Evolutionary conservation across 768 basidiomycete species (phyloP).

Genomic region (Termitomyces sp.): DNA sequence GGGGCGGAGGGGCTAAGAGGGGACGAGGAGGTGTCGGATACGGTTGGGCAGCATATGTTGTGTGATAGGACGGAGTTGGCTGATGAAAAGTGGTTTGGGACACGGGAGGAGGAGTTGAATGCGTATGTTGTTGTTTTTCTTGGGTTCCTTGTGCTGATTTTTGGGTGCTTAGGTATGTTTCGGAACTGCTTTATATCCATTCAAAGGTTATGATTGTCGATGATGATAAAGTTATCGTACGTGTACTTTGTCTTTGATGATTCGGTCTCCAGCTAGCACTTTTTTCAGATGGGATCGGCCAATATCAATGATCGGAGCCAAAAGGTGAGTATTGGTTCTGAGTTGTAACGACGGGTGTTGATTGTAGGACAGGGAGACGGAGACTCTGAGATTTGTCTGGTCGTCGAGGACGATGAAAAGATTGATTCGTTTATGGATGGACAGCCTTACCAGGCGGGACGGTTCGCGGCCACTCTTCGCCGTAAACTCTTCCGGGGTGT

Average conservation of each 20-base stretch:
- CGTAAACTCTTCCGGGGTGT: conserved; percentile 78
- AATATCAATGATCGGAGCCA: conserved; percentile 89
- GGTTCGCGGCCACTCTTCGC: conserved; percentile 81
- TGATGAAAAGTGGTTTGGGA: conserved; percentile 86
- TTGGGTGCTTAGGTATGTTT: conserved; percentile 53
- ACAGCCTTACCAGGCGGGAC: conserved; percentile 58
- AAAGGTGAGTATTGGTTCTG: conserved; percentile 34
- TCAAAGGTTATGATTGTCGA: conserved; percentile 94
- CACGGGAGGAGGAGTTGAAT: conserved; percentile 74
- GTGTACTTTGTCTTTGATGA: conserved; percentile 19
- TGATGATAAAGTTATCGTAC: conserved; percentile 80
- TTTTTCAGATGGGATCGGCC: conserved; percentile 78
- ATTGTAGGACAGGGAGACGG: conserved; percentile 62
- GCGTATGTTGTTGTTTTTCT: conserved; percentile 38
- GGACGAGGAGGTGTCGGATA: conserved; percentile 65
- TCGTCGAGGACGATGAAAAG: conserved; percentile 85
- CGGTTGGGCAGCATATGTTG: conserved; percentile 77
- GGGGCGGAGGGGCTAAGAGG: conserved; percentile 51
- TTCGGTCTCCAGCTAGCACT: not conserved
- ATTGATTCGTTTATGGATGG: conserved; percentile 78
- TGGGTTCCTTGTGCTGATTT: conserved; percentile 3
- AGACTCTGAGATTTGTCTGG: conserved; percentile 90
- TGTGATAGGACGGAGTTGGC: conserved; percentile 50
- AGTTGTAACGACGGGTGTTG: conserved; percentile 1
- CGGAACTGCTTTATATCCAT: conserved; percentile 81